Base-by-base conservation (phyloP, 208 protist species). In the Trypanosoma boissoni region DNA sequence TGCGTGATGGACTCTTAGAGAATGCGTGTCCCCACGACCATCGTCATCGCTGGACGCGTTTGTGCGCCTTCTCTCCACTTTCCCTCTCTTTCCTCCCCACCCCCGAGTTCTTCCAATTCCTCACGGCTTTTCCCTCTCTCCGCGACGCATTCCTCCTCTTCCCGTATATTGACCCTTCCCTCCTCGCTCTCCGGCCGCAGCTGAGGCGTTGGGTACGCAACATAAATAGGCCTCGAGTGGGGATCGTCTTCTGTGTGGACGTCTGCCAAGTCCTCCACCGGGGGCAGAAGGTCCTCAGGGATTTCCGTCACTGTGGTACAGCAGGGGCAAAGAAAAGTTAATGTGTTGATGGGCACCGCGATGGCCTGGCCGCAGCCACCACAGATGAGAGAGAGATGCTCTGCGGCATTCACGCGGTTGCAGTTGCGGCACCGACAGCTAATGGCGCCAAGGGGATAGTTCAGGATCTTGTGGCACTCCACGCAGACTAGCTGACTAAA, bases 351-450 rank as follows among this genome's bases (percentile, higher is more conserved):
- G n/a, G 87, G 83, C 2, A 75, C 64, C n/a, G 84, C 27, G 5
- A 94, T 58, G n/a, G 50, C 18, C 16, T 76, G 56, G 0, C 36
- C 45, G 46, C 87, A 94, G 42, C 45, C 42, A 2, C 32, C 55
- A 60, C 87, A 94, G 2, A 10, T 36, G 9, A 91, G 7, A 21
- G 58, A 28, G 16, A 94, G n/a, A 41, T 90, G 58, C 43, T 88
- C 76, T 0, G 81, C 66, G 7, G 83, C 43, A 43, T 90, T 94
- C 3, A 94, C 58, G 8, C 64, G 78, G 20, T 69, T 60, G 66
- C 87, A 94, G 58, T 82, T 62, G 5, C 79, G 79, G 53, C 87
- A 94, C 42, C 80, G 72, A 62, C 83, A 91, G 54, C 76, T 88
- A 49, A 85, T 34, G 31, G 78, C 74, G 3, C 76, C 80, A 31